Evolutionary conservation across 2,329 filamentous ascomycete species (phyloP), one percentile per base, ranked within the genome.

Genomic region (Neopestalotiopsis sp.): DNA sequence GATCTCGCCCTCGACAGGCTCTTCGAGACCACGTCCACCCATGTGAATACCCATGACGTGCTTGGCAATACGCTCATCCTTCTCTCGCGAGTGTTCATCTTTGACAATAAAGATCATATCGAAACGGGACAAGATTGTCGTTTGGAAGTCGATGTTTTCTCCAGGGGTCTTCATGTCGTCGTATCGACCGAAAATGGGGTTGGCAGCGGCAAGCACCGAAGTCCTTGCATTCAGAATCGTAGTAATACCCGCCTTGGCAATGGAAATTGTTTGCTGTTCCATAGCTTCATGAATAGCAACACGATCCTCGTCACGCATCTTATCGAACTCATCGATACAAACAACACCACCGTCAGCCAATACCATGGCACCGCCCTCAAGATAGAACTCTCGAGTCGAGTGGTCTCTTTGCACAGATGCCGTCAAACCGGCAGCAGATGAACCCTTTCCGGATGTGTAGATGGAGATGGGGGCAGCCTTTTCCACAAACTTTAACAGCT

Each of bases 21-120:
- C 94, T 75, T 97, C 94, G 0, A 92, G 83, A 56, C 93, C 92
- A 66, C 92, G 90, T 14, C 93, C 93, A 69, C 94, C 94, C 93
- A 98, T 98, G 76, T 98, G 95, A 72, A 99, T 95, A 60, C 92
- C 91, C 91, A 99, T 97, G 77, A 99, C 95, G 88, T 99, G 96
- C 78, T 92, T 95, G 13, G 96, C 96, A 76, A 99, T 98, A 4
- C 88, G 91, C 83, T 98, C 94, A 78, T 99, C 96, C 76, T 95
- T 93, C 68, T 89, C 91, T 59, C 94, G 89, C 71, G 95, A 94
- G 79, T 99, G 96, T 71, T 97, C 94, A 79, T 99, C 96, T 74
- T 93, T 94, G 71, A 99, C 95, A 73, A 99, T 98, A 84, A 98
- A 99, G 73, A 99, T 98, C 94, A 99, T 98, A 81, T 99, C 96